Percentiles rank a stretch among this genome's conserved stretches.
Evolutionary conservation across 2,329 filamentous ascomycete species (phyloP).

Genomic region (Colletotrichum tofieldiae): DNA sequence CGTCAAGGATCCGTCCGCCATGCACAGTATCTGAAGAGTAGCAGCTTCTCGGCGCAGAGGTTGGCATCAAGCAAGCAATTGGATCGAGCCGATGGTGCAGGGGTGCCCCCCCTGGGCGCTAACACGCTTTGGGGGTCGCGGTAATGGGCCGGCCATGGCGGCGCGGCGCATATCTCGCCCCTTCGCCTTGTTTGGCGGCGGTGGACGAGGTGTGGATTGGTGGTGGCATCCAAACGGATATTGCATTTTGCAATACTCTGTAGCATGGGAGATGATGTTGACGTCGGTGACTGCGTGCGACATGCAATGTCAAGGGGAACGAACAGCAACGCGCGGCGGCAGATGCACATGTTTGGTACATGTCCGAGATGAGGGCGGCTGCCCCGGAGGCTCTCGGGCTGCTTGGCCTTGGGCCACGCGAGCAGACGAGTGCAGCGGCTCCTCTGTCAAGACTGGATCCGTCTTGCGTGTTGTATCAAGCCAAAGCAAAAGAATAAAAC

Average conservation of each 20-base stretch:
- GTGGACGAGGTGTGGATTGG: neutral
- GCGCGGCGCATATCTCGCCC: slow-evolving; percentile 9
- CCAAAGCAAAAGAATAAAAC: neutral
- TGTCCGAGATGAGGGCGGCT: neutral
- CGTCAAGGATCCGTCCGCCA: neutral
- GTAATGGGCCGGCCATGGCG: slow-evolving; percentile 34
- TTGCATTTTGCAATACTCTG: slow-evolving; percentile 8
- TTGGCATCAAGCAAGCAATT: slow-evolving; percentile 36
- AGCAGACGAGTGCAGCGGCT: neutral
- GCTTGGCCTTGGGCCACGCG: neutral
- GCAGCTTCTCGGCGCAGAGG: slow-evolving; percentile 6
- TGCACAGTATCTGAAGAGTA: neutral
- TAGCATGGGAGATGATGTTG: neutral
- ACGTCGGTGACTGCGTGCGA: slow-evolving; percentile 1
- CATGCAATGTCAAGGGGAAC: slow-evolving; percentile 12
- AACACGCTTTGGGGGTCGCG: slow-evolving; percentile 32
- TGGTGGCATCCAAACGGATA: slow-evolving; percentile 5
- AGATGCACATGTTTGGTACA: neutral
- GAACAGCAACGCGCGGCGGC: neutral
- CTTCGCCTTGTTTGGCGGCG: neutral
- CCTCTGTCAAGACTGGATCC: neutral
- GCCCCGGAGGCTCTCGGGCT: too few relatives aligned
- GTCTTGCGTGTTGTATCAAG: neutral
- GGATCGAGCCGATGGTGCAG: slow-evolving; percentile 29
- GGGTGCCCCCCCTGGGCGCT: slow-evolving; percentile 37